phyloP scores from a whole-genome alignment of 805 yeast species.

The Kodamaea fukazawae region DNA sequence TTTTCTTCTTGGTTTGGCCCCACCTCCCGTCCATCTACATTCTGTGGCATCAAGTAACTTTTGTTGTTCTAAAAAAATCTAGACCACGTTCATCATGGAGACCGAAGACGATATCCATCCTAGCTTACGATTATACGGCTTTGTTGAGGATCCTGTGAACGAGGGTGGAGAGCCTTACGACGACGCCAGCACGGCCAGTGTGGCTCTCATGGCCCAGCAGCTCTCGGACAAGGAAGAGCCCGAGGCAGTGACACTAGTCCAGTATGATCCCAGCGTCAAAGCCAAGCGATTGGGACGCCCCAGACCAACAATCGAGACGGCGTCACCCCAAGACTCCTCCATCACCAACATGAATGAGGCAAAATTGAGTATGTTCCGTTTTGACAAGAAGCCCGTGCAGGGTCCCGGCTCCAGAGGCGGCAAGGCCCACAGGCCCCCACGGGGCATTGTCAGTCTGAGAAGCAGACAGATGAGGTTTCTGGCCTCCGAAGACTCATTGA shows the following conservation, averaged over 20 bases:
- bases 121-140: constrained; percentile 3
- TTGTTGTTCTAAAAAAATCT: too few species aligned
- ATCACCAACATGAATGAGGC: constrained; percentile 30
- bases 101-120: constrained; percentile 7
- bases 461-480: constrained; percentile 4
- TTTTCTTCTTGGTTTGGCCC: too few species aligned
- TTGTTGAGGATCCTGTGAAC: neutral
- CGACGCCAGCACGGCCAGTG: constrained; percentile 1
- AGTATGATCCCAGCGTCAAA: constrained; percentile 30
- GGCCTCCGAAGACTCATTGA: neutral
- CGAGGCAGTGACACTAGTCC: constrained; percentile 22
- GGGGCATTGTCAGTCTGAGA: constrained; percentile 22
- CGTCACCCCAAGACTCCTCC: constrained; percentile 22
- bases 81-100: neutral
- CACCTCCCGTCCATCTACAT: too few species aligned
- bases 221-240: neutral
- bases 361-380: constrained; percentile 30
- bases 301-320: constrained; percentile 19
- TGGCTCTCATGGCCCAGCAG: neutral
- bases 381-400: constrained; percentile 33
- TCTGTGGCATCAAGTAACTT: too few species aligned
- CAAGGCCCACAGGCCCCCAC: constrained; percentile 17
- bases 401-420: constrained; percentile 45
- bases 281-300: constrained; percentile 37
- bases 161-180: neutral